Percentiles rank a stretch among this genome's conserved stretches.
phyloP scores from a whole-genome alignment of 495 filamentous ascomycete genomes.

The Daldinia caldariorum region DNA sequence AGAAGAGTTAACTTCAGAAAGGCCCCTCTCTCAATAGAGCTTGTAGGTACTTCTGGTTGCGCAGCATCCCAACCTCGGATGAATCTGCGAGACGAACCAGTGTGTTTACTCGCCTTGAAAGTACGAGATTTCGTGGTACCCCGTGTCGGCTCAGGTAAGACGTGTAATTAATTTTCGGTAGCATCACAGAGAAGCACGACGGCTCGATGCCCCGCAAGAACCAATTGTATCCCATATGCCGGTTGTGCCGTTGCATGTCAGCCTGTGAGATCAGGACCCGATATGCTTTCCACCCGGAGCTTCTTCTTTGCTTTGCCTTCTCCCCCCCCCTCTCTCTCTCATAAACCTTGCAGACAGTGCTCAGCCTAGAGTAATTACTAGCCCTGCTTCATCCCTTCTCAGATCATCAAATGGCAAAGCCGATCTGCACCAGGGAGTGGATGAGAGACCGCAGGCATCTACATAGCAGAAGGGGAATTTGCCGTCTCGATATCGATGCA shows the following conservation, averaged over 20 bases:
- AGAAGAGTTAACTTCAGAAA: constrained; percentile 7
- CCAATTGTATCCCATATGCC: constrained; percentile 22
- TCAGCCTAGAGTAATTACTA: constrained; percentile 10
- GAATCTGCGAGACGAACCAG: constrained; percentile 28
- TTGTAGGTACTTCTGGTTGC: constrained; percentile 22
- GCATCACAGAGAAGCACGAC: constrained; percentile 33
- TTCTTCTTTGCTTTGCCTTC: constrained; percentile 18
- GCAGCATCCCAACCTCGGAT: constrained; percentile 32
- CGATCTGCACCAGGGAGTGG: constrained; percentile 16
- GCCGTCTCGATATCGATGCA: constrained; percentile 15
- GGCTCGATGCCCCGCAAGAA: constrained; percentile 7
- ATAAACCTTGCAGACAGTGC: background rate
- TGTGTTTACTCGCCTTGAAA: constrained; percentile 15
- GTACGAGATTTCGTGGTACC: constrained; percentile 41
- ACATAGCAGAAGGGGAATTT: constrained; percentile 13
- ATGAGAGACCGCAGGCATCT: background rate
- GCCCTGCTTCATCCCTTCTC: background rate
- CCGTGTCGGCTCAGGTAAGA: constrained; percentile 39
- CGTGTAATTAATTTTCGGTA: constrained; percentile 38
- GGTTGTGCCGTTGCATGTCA: constrained; percentile 33
- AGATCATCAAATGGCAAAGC: constrained; percentile 7
- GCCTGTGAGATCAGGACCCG: constrained; percentile 35
- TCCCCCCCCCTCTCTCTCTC: constrained; percentile 4
- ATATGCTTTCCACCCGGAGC: constrained; percentile 34
- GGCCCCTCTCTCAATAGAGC: background rate